Conservation (phyloP, 2,329 filamentous ascomycete species). For the Trichoderma atroviride region DNA sequence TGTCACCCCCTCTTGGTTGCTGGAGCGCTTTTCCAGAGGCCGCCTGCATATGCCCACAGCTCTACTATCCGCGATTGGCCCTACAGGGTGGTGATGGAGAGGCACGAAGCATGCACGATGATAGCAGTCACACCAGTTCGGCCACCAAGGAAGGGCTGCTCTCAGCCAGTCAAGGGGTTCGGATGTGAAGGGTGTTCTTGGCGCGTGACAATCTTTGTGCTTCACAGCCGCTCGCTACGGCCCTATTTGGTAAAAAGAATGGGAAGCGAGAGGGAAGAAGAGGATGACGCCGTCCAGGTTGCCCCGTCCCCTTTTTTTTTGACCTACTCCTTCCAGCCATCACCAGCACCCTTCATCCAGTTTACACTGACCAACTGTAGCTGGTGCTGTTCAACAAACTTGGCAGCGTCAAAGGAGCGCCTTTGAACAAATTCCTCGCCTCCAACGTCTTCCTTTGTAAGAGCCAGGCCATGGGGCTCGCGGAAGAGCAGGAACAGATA, state of each 20-base stretch:
- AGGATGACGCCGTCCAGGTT: not conserved
- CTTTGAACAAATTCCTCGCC: slow-evolving; percentile 52
- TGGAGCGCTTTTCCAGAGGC: slow-evolving; percentile 2
- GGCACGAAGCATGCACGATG: slow-evolving; percentile 23
- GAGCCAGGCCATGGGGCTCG: slow-evolving; percentile 41
- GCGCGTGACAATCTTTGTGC: slow-evolving; percentile 15
- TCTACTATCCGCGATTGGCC: slow-evolving; percentile 19
- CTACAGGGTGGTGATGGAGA: slow-evolving; percentile 11
- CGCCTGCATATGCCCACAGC: slow-evolving; percentile 21
- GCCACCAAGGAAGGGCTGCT: slow-evolving; percentile 16
- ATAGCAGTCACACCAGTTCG: slow-evolving; percentile 22
- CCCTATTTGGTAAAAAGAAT: slow-evolving; percentile 7
- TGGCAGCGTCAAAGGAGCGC: slow-evolving; percentile 45
- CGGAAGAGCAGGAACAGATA: slow-evolving; percentile 51
- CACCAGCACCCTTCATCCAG: slow-evolving; percentile 51
- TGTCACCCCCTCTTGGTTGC: slow-evolving; percentile 10
- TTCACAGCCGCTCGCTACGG: slow-evolving; percentile 19
- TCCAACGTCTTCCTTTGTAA: slow-evolving; percentile 48
- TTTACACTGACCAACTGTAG: slow-evolving; percentile 47
- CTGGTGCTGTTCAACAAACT: slow-evolving; percentile 44
- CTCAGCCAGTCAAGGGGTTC: slow-evolving; percentile 21
- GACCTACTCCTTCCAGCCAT: slow-evolving; percentile 43
- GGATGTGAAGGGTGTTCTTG: not conserved
- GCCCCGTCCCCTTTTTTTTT: not conserved
- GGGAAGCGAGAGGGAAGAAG: not conserved